Evolutionary conservation across 106 monocot genomes (phyloP).

Genomic region (Platanthera guangdongensis): DNA sequence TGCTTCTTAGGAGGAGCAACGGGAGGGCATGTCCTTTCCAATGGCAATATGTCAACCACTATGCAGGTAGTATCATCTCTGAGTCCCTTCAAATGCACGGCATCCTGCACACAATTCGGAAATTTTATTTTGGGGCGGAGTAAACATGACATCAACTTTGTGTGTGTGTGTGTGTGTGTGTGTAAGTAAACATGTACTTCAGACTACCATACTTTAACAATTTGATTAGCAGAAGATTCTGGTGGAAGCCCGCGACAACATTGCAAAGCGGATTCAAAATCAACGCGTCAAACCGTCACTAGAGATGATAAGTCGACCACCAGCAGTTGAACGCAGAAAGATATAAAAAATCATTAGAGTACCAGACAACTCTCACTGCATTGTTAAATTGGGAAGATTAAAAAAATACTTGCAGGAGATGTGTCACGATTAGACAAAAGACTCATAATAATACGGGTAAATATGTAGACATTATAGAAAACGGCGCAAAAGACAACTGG

Average conservation of each 20-base stretch:
- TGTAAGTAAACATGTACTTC: neutral
- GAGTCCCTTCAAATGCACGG: conserved; percentile 56
- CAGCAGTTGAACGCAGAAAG: conserved; percentile 48
- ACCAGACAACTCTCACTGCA: neutral
- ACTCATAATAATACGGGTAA: neutral
- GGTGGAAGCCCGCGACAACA: conserved; percentile 53
- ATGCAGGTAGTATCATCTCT: conserved; percentile 94
- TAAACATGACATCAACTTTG: neutral
- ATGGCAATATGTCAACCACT: conserved; percentile 73
- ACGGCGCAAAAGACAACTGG: no score
- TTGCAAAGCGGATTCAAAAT: conserved; percentile 34
- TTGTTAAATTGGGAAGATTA: neutral
- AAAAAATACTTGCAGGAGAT: neutral
- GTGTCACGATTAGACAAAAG: neutral
- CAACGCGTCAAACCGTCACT: conserved; percentile 80
- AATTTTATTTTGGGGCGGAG: no score
- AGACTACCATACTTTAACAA: conserved; percentile 41
- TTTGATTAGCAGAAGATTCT: conserved; percentile 49
- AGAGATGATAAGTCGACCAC: conserved; percentile 63
- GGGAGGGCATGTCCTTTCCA: conserved; percentile 42
- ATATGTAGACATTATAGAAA: neutral
- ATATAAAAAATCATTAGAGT: neutral
- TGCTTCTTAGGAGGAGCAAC: conserved; percentile 38
- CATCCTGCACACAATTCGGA: conserved; percentile 42
- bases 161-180: neutral